Base-by-base conservation (phyloP, 306 rosid species). In the Elaeagnus macrophylla region DNA sequence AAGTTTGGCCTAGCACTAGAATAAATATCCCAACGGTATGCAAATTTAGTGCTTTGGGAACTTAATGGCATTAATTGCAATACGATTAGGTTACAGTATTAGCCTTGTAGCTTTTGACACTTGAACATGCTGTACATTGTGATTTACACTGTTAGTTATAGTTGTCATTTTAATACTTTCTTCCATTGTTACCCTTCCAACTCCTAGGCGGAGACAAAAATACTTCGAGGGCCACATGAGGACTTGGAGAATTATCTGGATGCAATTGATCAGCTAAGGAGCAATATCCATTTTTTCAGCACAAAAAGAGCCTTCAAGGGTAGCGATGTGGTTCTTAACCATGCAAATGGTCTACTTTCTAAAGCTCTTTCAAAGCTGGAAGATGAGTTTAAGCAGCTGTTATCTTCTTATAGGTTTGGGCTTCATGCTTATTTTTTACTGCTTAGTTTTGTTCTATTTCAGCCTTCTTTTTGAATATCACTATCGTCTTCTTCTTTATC, bases 301-400 rank as follows among this genome's bases (percentile, higher is more conserved):
- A 80, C 78, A 70, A 81, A 67, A 60, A 91, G 75, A 60, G 69
- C 84, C 67, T 87, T 80, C 53, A 84, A 64, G 79, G 79, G 85
- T 53, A 74, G 77, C 40, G 96, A 91, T 13, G 93, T 66, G 36
- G 81, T 87, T 46, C 64, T 82, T 61, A 70, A 38, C 67, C 88
- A 87, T 64, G 81, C 95, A 53, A 91, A 80, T 73, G 73, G 54
- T 70, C 64, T 80, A 78, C 85, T 87, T 51, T 61, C 82, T 51
- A 84, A 84, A 72, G 94, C 96, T 67, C 80, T 91, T 74, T 87
- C 94, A 14, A 91, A 91, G 70, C 79, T 87, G 45, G 95, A 91
- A 75, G 96, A 82, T 8, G 96, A 87, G 74, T 87, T 91, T 62
- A 84, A 68, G 75, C 82, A 82, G 76, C 77, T 82, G 43, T 68